phyloP scores from a whole-genome alignment of 2,329 filamentous ascomycete genomes.

The Amauroascus verrucosus region DNA sequence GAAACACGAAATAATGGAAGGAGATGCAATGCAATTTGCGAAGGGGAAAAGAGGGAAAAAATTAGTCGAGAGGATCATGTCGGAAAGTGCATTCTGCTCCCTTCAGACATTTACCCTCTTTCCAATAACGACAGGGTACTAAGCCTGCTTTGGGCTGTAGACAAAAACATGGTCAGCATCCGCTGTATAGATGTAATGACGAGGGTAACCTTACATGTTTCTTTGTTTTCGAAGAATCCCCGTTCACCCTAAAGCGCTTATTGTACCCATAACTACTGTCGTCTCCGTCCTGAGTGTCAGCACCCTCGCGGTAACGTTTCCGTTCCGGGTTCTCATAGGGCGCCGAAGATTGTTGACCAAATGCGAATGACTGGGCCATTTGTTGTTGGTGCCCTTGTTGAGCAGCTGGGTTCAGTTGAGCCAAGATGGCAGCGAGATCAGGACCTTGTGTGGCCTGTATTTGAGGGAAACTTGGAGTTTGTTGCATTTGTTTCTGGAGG shows the following conservation, averaged over 20 bases:
- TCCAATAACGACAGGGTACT: slow-evolving; percentile 44
- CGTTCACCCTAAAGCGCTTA: slow-evolving; percentile 30
- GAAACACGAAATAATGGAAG: not conserved
- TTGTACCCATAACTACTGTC: slow-evolving; percentile 21
- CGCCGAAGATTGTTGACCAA: slow-evolving; percentile 15
- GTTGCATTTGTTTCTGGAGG: slow-evolving; percentile 30
- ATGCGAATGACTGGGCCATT: not conserved
- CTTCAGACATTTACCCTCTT: slow-evolving; percentile 45
- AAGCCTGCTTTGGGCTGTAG: slow-evolving; percentile 35
- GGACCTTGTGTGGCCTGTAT: slow-evolving; percentile 15
- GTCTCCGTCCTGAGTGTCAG: slow-evolving; percentile 25
- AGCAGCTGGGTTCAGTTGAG: slow-evolving; percentile 25
- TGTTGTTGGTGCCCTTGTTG: slow-evolving; percentile 21
- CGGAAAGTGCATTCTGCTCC: slow-evolving; percentile 44
- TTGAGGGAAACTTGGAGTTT: slow-evolving; percentile 19
- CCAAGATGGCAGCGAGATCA: slow-evolving; percentile 16
- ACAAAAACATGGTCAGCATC: not conserved
- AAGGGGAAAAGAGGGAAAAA: too few relatives aligned
- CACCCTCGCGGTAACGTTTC: slow-evolving; percentile 30
- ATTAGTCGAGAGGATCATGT: slow-evolving; percentile 29
- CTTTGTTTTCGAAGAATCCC: slow-evolving; percentile 23
- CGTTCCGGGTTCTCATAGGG: slow-evolving; percentile 35
- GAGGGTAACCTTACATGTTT: slow-evolving; percentile 27
- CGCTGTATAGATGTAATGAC: not conserved
- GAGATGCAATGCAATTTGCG: not conserved